Evolutionary conservation across 805 yeast genomes (phyloP), one percentile per base, ranked within the genome.

Genomic region (Monosporozyma servazzii): DNA sequence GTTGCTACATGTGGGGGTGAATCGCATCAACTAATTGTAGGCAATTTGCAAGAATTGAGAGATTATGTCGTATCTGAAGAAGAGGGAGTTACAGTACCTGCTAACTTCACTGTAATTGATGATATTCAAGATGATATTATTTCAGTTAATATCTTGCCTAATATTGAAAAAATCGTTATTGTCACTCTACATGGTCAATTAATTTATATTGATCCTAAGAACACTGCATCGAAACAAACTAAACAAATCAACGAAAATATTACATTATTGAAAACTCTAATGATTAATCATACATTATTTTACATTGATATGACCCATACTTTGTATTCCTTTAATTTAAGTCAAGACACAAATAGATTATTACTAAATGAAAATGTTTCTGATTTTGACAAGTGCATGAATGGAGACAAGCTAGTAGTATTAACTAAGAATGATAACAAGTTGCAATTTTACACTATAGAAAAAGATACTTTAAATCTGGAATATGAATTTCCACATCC

Each of bases 1-100:
- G 74, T 72, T 1, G 75, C 76, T 2, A 70, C 74, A 3, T 71
- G 75, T 47, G 62, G 68, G 23, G 41, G 41, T 6, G 23, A 37
- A 18, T 25, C 46, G 5, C 56, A 55, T 3, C 59, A 59, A 39
- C 56, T 75, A 17, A 68, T 69, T 1, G 48, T 73, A 11, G 78
- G 75, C 7, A 53, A 57, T 2, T 56, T 74, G 21, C 62, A 62
- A 31, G 55, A 57, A 13, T 57, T 75, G 51, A 69, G 69, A 51
- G 61, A 64, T 13, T 62, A 52, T 44, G 53, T 66, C n/a, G 52
- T 54, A 5, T 59, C 61, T 30, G 57, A 57, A 6, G 54, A 52
- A 18, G 56, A 57, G 6, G 42, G 57, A 20, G 40, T 8, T 8
- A 37, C 41, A 6, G 8, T 37, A 18, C 41, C 41, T 17, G 9